Conservation (phyloP, 2,329 filamentous ascomycete genomes). For the Aplosporella prunicola region DNA sequence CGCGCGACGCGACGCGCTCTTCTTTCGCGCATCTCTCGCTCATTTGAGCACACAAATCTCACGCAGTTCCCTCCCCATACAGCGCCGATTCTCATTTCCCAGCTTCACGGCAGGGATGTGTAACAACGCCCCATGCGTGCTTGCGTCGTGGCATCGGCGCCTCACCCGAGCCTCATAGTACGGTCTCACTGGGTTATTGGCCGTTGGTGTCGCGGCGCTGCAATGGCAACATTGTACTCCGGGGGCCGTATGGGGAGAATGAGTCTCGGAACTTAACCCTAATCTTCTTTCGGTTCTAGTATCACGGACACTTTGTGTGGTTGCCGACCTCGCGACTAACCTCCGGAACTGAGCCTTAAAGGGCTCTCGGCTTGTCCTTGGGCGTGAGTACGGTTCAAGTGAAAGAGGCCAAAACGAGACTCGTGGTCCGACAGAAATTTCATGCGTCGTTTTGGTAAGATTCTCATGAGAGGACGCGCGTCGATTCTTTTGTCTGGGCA, state of each 20-base stretch:
- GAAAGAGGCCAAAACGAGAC: constrained; percentile 29
- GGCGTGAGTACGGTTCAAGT: constrained; percentile 21
- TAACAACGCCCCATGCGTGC: constrained; percentile 34
- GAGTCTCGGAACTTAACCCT: constrained; percentile 94
- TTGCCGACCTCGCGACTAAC: constrained; percentile 64
- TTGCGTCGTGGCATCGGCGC: constrained; percentile 33
- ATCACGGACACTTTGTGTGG: constrained; percentile 36
- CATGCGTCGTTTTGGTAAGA: constrained; percentile 74
- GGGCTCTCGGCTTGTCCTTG: constrained; percentile 15
- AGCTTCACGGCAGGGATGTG: constrained; percentile 47
- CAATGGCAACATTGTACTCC: constrained; percentile 21
- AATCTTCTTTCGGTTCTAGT: constrained; percentile 60
- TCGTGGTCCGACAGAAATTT: constrained; percentile 47
- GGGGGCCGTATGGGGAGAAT: constrained; percentile 42
- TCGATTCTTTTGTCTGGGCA: constrained; percentile 63
- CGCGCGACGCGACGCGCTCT: constrained; percentile 14
- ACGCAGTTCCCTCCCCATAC: constrained; percentile 66
- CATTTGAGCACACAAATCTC: constrained; percentile 14
- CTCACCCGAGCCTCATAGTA: constrained; percentile 53
- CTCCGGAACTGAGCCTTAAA: constrained; percentile 18
- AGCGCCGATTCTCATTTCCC: constrained; percentile 66
- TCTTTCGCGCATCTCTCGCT: constrained; percentile 24
- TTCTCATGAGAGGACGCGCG: constrained; percentile 65
- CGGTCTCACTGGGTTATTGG: constrained; percentile 43
- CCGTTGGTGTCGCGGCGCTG: constrained; percentile 26